Evolutionary conservation across 2,329 filamentous ascomycete species (phyloP), one percentile per base, ranked within the genome.

Genomic region (Diaporthe velutina): DNA sequence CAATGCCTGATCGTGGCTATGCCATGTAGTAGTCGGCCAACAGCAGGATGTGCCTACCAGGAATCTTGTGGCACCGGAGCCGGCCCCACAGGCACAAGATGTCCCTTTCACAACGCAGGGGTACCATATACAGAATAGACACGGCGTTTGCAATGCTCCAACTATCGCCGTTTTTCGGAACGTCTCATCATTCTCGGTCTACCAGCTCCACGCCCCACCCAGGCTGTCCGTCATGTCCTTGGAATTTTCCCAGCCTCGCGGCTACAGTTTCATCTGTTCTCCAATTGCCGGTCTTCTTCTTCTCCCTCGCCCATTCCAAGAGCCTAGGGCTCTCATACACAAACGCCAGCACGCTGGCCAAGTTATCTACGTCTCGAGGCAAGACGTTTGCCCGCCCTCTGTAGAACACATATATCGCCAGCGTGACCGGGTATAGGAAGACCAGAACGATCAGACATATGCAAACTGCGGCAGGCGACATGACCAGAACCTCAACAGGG

Each of bases 161-260:
- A 40, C 12, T 61, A 19, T 30, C 35, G 35, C 42, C n/a, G 10
- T 12, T 30, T 2, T 8, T 55, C 22, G 22, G n/a, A n/a, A 33
- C 17, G 28, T 28, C 17, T 35, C 40, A 30, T 30, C n/a, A 19
- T 13, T n/a, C n/a, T 28, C 48, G 30, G n/a, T 55, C 50, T 33
- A 70, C 50, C 22, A 57, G 35, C 66, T 55, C 50, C n/a, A 70
- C 50, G 17, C 35, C 66, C 35, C 35, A 70, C 10, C 48, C 66
- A 13, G n/a, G 12, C 22, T 55, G 48, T 13, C 50, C 66, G 22
- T 40, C 28, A 38, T 1, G 17, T 22, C 10, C 50, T 38, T 25
- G 40, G 45, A 38, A 38, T 17, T 17, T 40, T 10, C 54, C 42
- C 55, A 50, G 22, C 22, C 30, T 60, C 33, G 42, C 30, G 30